Evolutionary conservation across 129 eudicot species (phyloP).

Genomic region (Deinandra increscens): DNA sequence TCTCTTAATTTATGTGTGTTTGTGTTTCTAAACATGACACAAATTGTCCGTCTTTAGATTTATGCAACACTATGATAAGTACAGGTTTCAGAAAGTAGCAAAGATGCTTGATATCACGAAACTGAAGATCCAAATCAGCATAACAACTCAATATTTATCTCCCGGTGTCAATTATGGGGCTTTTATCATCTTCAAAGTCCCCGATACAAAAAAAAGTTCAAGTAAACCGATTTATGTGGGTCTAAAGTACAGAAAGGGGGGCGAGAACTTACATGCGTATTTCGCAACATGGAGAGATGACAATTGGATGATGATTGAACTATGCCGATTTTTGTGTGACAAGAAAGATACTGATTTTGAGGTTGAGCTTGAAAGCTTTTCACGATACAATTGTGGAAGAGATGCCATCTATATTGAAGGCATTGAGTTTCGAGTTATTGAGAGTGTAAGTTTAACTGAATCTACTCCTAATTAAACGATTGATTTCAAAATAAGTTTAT

Average conservation of each 20-base stretch:
- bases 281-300: conserved; percentile 1
- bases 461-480: background rate
- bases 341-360: too few species aligned
- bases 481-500: background rate
- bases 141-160: background rate
- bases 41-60: too few species aligned
- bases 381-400: too few species aligned
- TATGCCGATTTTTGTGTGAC: too few species aligned
- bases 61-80: background rate
- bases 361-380: too few species aligned
- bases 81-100: background rate
- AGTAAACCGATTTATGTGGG: background rate
- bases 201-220: background rate
- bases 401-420: too few species aligned
- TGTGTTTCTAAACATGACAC: too few species aligned
- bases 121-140: background rate
- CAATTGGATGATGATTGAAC: too few species aligned
- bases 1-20: too few species aligned
- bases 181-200: background rate
- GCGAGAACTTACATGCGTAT: conserved; percentile 3
- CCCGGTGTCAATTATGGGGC: background rate
- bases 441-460: background rate
- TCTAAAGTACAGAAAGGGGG: conserved; percentile 1
- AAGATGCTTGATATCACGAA: background rate
- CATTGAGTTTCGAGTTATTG: too few species aligned